Conservation (phyloP, 495 filamentous ascomycete genomes). For the Parathielavia appendiculata region DNA sequence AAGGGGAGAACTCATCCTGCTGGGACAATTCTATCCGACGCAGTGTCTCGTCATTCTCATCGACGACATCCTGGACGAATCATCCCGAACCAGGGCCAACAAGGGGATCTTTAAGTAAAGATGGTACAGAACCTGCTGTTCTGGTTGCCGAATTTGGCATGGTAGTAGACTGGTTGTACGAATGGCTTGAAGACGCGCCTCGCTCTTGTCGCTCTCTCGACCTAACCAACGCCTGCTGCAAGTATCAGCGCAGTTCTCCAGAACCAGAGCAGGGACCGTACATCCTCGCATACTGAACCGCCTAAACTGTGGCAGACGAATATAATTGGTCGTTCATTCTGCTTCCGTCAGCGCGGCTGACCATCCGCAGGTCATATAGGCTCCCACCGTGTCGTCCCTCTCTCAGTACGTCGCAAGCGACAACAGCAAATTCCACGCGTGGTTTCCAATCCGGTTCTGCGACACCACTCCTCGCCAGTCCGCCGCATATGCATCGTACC, state of each 20-base stretch:
- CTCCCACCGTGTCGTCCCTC: constrained; percentile 19
- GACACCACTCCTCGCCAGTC: constrained; percentile 20
- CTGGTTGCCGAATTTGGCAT: too few relatives aligned
- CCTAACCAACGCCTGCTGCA: constrained; percentile 15
- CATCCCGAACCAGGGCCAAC: constrained; percentile 17
- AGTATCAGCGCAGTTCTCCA: constrained; percentile 1
- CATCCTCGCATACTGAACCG: constrained; percentile 40
- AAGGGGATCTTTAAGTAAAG: too few relatives aligned
- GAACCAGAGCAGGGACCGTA: constrained; percentile 7
- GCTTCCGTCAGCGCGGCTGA: constrained; percentile 1
- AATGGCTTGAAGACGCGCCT: too few relatives aligned
- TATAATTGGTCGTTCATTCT: constrained; percentile 29
- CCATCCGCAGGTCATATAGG: background rate
- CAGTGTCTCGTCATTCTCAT: constrained; percentile 28
- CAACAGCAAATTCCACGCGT: constrained; percentile 25
- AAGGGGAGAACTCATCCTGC: constrained; percentile 32
- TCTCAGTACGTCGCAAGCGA: constrained; percentile 20
- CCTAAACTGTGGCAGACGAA: constrained; percentile 36
- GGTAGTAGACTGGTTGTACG: too few relatives aligned
- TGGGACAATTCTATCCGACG: constrained; percentile 25
- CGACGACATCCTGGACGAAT: constrained; percentile 34
- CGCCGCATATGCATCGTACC: constrained; percentile 17
- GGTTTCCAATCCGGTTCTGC: constrained; percentile 21
- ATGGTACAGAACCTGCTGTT: too few relatives aligned
- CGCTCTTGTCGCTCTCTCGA: constrained; percentile 21